phyloP scores from a whole-genome alignment of 2,329 filamentous ascomycete species.

The Neonectria ditissima region DNA sequence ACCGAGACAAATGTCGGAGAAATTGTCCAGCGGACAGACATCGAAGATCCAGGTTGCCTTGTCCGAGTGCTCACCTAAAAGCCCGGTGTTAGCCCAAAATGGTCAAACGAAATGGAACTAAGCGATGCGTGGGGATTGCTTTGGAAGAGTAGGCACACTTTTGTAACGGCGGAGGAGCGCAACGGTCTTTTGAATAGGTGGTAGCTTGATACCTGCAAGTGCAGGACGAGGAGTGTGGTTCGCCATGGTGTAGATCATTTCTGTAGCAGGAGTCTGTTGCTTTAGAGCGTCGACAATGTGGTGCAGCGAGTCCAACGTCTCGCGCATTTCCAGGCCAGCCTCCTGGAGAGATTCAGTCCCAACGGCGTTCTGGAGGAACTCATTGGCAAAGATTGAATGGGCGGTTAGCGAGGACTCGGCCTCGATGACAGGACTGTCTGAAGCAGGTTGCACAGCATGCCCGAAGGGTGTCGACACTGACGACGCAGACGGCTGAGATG shows the following conservation, averaged over 20 bases:
- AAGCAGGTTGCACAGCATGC: constrained; percentile 31
- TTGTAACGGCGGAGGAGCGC: constrained; percentile 36
- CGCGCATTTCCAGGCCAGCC: constrained; percentile 48
- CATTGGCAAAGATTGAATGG: constrained; percentile 60
- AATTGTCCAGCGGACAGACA: constrained; percentile 45
- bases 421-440: constrained; percentile 52
- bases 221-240: constrained; percentile 35
- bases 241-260: constrained; percentile 42
- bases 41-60: constrained; percentile 45
- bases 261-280: constrained; percentile 39
- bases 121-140: background rate
- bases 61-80: constrained; percentile 38
- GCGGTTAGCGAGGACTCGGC: constrained; percentile 60
- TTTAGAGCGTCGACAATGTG: constrained; percentile 44
- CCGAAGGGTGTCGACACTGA: constrained; percentile 36
- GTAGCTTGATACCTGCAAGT: constrained; percentile 35
- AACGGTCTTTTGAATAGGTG: constrained; percentile 41
- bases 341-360: constrained; percentile 44
- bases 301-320: constrained; percentile 51
- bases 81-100: constrained; percentile 12
- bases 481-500: constrained; percentile 31
- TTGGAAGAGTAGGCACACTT: constrained; percentile 28
- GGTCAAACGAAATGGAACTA: background rate
- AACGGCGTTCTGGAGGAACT: constrained; percentile 56
- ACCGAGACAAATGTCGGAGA: constrained; percentile 48